Evolutionary conservation across 2,329 filamentous ascomycete species (phyloP), one percentile per base, ranked within the genome.

Genomic region (Fusarium nygamai): DNA sequence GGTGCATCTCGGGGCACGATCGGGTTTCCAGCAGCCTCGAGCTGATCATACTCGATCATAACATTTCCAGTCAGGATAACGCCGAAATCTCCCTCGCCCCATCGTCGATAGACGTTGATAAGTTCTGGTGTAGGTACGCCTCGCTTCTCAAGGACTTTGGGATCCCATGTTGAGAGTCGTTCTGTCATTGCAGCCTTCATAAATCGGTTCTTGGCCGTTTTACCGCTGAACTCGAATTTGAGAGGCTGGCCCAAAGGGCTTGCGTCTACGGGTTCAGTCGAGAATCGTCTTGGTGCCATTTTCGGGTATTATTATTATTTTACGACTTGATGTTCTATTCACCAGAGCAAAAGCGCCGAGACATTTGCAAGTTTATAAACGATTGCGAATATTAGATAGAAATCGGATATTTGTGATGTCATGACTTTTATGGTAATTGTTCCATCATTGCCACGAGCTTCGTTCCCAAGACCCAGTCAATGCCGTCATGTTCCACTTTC

Each of bases 131-230:
- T 81, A 3, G 84, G 84, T 29, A 85, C 75, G 1, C 84, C 85
- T 47, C 91, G 86, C 8, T 84, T 84, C 29, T 86, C 81, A 14
- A 88, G 74, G 64, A 89, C 84, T 31, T 85, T 85, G 12, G 87
- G 83, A 66, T 88, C 85, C 89, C 89, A 93, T 10, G 87, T 89
- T 1, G 90, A 88, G 20, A 92, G 82, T 13, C 87, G 84, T 79
- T 93, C 92, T 5, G 88, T 89, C 91, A 93, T 92, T 47, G 92
- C 88, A 11, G 85, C 90, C 80, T 93, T 93, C 72, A 92, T 80
- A 76, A 92, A 90, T n/a, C 90, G 85, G 78, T 93, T 93, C 47
- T 86, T 87, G 4, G 90, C 90, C 4, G 86, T 88, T 64, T 84
- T 85, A 59, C 86, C 85, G 47, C 87, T 87, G 80, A 89, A 88